phyloP scores from a whole-genome alignment of 129 eudicot genomes.

The Glebionis coronaria region DNA sequence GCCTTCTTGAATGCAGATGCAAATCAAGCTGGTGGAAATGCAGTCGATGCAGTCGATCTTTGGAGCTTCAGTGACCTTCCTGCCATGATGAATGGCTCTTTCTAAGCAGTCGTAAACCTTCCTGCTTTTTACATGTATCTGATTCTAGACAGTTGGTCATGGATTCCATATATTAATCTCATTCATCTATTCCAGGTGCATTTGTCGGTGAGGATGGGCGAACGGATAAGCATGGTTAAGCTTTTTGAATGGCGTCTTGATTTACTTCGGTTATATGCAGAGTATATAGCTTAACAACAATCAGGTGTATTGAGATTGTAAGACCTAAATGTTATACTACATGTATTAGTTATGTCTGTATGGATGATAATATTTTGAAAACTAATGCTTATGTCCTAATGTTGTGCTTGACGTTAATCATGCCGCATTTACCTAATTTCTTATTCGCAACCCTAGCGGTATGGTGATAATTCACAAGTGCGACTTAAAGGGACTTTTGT shows the following conservation, averaged over 20 bases:
- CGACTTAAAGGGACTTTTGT: not conserved
- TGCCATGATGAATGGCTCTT: constrained; percentile 45
- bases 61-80: constrained; percentile 79
- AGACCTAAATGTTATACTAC: constrained; percentile 26
- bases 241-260: constrained; percentile 9
- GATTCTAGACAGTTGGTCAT: not conserved
- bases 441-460: not conserved
- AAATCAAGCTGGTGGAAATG: constrained; percentile 46
- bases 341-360: constrained; percentile 19
- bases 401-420: not conserved
- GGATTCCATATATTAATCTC: not conserved
- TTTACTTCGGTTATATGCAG: constrained; percentile 28
- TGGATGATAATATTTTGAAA: constrained; percentile 22
- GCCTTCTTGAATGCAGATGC: constrained; percentile 60
- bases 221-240: constrained; percentile 10
- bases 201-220: constrained; percentile 20
- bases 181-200: constrained; percentile 21
- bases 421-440: constrained; percentile 11
- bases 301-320: constrained; percentile 29
- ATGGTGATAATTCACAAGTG: not conserved
- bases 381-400: constrained; percentile 8
- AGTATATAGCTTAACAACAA: constrained; percentile 33
- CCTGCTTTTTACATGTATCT: not conserved
- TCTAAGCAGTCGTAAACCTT: constrained; percentile 42
- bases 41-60: constrained; percentile 56